Base-by-base conservation (phyloP, 768 basidiomycete species). In the Pholiota microspora region DNA sequence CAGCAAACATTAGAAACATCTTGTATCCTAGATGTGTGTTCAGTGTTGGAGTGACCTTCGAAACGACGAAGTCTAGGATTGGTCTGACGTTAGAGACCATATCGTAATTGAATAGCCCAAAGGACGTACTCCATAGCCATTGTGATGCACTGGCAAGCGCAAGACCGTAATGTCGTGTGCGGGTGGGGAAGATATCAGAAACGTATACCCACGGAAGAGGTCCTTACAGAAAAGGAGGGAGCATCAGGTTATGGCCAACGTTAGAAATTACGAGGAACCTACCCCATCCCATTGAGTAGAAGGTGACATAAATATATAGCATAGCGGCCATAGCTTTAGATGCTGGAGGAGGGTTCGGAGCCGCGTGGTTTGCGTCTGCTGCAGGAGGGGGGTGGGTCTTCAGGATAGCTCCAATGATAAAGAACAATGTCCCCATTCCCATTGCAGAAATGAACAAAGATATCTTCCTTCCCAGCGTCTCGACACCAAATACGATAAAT, bases 231-330 rank as follows among this genome's bases (percentile, higher is more conserved):
- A 16, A 46, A 27, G 42, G n/a, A 28, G 31, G 34, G 23, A 55
- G 25, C 40, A 32, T 36, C 13, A 79, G 77, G 10, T 25, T 16
- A 46, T 15, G 9, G 36, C 10, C 25, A 46, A n/a, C n/a, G n/a
- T 27, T 18, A 38, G 18, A 16, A 15, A 1, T 9, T 31, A 9
- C 21, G 23, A 32, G 31, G 35, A 27, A 61, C 71, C 56, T 49
- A 72, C 90, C 92, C 85, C 89, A 91, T 34, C 89, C 89, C 82
- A 92, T 87, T 3, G 86, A 89, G 69, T 93, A 94, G 69, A 92
- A 92, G 67, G 85, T 86, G 38, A 92, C 89, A 62, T 89, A 94
- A 51, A 94, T 81, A 65, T 94, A 94, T 25, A 94, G 70, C 82
- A 92, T 82, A 2, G 83, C 89, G 2, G 92, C 91, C 92, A 93